These are phyloP conservation scores for Cyclostephanos invisitatus DNA, from an alignment of 108 stramenopile genomes.

Conservation along the genomic window DNA sequence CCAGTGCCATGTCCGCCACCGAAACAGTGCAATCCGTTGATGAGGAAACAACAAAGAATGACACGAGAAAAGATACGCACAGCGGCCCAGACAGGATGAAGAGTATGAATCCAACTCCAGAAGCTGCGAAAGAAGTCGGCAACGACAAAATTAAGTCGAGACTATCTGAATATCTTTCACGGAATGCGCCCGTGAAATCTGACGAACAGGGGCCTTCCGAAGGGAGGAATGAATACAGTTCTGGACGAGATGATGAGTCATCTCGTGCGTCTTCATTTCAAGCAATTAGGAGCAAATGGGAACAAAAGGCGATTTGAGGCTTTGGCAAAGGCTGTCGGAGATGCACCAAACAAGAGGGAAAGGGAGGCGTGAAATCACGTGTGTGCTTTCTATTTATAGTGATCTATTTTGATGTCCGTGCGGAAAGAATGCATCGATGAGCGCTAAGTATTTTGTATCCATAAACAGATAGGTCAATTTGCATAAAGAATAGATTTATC, in stretches of 20 bases:
- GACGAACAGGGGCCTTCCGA: neutral
- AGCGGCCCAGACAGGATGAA: neutral
- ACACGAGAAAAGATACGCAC: neutral
- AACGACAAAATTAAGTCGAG: neutral
- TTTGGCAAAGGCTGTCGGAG: neutral
- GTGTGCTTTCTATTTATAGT: neutral
- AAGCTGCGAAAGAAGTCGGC: neutral
- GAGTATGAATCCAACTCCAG: too few relatives aligned
- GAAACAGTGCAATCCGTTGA: neutral
- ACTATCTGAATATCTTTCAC: neutral
- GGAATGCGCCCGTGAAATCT: neutral
- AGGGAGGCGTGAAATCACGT: neutral
- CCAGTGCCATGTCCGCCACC: neutral
- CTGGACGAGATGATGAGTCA: neutral
- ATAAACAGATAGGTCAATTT: too few relatives aligned
- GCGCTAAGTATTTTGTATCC: too few relatives aligned
- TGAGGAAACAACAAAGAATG: neutral
- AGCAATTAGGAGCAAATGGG: slow-evolving; percentile 21
- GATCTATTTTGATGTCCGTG: too few relatives aligned
- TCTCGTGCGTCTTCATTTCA: slow-evolving; percentile 10
- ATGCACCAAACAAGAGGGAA: neutral
- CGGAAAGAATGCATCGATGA: too few relatives aligned
- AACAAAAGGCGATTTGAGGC: neutral
- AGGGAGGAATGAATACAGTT: neutral
- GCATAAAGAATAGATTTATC: too few relatives aligned